Evolutionary conservation across 164 flowering plant species (phyloP), one percentile per base, ranked within the genome.

Genomic region (Berberis thunbergii): DNA sequence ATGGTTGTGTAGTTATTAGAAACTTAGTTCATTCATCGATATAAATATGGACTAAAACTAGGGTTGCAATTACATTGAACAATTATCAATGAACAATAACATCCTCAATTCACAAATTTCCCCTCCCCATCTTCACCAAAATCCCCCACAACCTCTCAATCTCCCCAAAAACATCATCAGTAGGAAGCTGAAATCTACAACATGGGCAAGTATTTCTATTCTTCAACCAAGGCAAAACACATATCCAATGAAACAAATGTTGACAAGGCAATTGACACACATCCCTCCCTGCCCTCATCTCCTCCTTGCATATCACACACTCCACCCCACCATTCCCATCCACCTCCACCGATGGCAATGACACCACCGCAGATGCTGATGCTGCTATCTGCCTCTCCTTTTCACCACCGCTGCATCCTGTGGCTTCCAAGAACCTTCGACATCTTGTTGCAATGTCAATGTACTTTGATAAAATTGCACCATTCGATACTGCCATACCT

Each of bases 131-230:
- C 64, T 73, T 74, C 54, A 75, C 69, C 41, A 93, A 53, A 62
- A 78, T 63, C 12, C 76, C 79, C 96, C 95, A 84, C 63, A 89
- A 76, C 78, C 99, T 85, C 68, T 77, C 74, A 74, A 94, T 85
- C 87, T 94, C 99, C 0, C 78, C 81, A 65, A 73, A 76, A 1
- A 87, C 84, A 62, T 89, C 96, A 45, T 91, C 94, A 3, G 87
- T 76, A 4, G 97, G 99, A 1, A 91, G 81, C 74, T 66, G 77
- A 59, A 80, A 79, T 72, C 97, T 69, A 74, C 99, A 94, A 60
- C 79, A 85, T 2, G 99, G 99, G 64, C 99, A 94, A 48, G 97
- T 91, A 80, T 81, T 89, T 66, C 69, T 80, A 77, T 79, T 86
- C 76, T 66, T 70, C 58, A 91, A 67, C 99, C 99, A 91, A 26